Percentiles rank a stretch among this genome's conserved stretches.
Evolutionary conservation across 2,329 filamentous ascomycete species (phyloP).

Genomic region (Phialemoniopsis sp.): DNA sequence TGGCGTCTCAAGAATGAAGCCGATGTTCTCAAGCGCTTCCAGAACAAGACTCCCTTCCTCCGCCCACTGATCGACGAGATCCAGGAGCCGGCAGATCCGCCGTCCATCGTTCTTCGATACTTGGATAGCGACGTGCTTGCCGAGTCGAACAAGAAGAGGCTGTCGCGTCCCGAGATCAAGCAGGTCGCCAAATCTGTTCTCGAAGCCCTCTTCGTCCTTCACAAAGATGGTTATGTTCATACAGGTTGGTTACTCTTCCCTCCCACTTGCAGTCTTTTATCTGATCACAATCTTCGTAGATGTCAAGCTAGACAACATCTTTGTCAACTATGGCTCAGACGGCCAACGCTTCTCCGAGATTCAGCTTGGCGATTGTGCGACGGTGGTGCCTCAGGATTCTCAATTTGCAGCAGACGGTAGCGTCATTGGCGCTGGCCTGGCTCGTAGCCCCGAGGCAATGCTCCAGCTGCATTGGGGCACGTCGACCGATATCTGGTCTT

Average conservation of each 20-base stretch:
- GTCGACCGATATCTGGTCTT: slow-evolving; percentile 20
- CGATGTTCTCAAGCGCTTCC: slow-evolving; percentile 14
- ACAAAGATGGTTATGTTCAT: slow-evolving; percentile 16
- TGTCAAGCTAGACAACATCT: slow-evolving; percentile 19
- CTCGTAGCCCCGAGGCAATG: slow-evolving; percentile 16
- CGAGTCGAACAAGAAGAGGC: slow-evolving; percentile 16
- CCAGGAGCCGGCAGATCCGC: slow-evolving; percentile 12
- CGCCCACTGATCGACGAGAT: slow-evolving; percentile 17
- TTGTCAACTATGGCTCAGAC: slow-evolving; percentile 13
- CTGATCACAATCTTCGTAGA: slow-evolving; percentile 9
- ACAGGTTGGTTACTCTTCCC: slow-evolving; percentile 10
- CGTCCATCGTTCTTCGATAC: slow-evolving; percentile 14
- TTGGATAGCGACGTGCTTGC: slow-evolving; percentile 16
- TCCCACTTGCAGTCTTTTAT: not conserved
- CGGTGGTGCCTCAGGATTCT: slow-evolving; percentile 13
- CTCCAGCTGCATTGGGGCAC: slow-evolving; percentile 16
- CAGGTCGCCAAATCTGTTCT: slow-evolving; percentile 15
- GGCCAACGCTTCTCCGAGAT: slow-evolving; percentile 14
- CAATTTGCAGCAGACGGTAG: slow-evolving; percentile 14
- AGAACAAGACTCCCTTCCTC: slow-evolving; percentile 12
- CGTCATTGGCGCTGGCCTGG: slow-evolving; percentile 14
- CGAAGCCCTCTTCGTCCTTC: slow-evolving; percentile 13
- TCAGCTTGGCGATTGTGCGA: slow-evolving; percentile 19
- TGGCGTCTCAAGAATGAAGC: slow-evolving; percentile 20
- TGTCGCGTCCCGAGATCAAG: slow-evolving; percentile 19